These are phyloP conservation scores for Mycena galopus DNA, from an alignment of 768 basidiomycete genomes.

Conservation along the genomic window DNA sequence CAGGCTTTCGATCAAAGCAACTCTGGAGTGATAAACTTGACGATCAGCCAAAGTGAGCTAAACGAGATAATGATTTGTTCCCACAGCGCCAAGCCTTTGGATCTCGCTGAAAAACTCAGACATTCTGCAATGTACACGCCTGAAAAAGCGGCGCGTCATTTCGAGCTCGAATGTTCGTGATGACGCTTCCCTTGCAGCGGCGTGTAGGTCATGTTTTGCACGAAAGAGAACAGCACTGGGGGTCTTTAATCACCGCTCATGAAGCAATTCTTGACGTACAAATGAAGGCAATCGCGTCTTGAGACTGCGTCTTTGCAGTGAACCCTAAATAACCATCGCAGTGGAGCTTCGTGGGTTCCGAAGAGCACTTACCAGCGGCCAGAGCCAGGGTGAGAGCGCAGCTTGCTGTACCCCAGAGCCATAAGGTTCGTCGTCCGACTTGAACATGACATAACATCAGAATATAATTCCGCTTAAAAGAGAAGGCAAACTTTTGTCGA, in stretches of 20 bases:
- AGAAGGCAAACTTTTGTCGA: conserved; percentile 49
- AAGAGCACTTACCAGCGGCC: conserved; percentile 48
- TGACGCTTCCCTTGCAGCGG: conserved; percentile 19
- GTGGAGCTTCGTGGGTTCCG: neutral
- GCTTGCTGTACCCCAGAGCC: conserved; percentile 60
- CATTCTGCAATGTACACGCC: conserved; percentile 29
- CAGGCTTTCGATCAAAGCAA: conserved; percentile 23
- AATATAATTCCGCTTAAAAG: neutral
- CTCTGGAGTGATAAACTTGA: no score
- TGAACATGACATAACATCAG: conserved; percentile 14
- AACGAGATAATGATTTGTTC: neutral
- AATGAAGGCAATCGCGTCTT: conserved; percentile 59
- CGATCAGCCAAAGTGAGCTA: neutral
- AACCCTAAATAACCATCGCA: conserved; percentile 43
- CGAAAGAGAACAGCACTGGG: conserved; percentile 20
- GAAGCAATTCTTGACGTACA: conserved; percentile 42
- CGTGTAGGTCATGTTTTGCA: conserved; percentile 23
- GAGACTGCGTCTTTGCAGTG: conserved; percentile 56
- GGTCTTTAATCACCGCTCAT: neutral
- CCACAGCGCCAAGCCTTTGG: conserved; percentile 26
- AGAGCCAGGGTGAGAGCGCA: conserved; percentile 53
- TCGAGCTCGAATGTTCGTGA: no score
- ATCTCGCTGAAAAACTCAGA: conserved; percentile 18
- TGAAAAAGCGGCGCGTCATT: neutral
- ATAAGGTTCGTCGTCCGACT: conserved; percentile 59